These are phyloP conservation scores for Raffaelea arxii DNA, from an alignment of 2,329 filamentous ascomycete species.

Conservation along the genomic window DNA sequence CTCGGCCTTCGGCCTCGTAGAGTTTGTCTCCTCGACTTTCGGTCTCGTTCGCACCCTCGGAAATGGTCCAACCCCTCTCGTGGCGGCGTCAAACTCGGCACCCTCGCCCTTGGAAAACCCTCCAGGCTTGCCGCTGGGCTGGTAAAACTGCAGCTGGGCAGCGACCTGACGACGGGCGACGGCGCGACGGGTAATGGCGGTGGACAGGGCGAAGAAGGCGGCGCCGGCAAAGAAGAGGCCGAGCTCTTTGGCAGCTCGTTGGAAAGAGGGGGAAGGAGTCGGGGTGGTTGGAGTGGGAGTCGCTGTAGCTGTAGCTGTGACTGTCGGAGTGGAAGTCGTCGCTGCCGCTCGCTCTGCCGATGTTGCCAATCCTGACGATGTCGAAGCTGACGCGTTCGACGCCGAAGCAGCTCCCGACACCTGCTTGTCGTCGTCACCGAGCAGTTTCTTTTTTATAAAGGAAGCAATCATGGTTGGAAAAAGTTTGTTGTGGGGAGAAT, in stretches of 20 bases:
- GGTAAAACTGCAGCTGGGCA: slow-evolving; percentile 62
- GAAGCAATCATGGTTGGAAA: too few relatives aligned
- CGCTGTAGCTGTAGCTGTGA: neutral
- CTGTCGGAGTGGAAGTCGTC: neutral
- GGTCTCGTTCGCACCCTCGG: too few relatives aligned
- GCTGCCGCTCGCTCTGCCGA: neutral
- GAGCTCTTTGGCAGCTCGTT: slow-evolving; percentile 50
- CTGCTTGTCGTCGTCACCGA: too few relatives aligned
- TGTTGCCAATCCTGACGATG: neutral
- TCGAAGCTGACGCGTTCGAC: too few relatives aligned
- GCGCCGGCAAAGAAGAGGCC: slow-evolving; percentile 66
- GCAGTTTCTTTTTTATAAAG: too few relatives aligned
- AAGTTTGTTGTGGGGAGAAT: too few relatives aligned
- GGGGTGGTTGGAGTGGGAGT: neutral
- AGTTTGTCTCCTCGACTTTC: slow-evolving; percentile 1
- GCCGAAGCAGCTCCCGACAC: too few relatives aligned
- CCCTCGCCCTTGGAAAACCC: neutral
- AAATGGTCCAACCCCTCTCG: too few relatives aligned
- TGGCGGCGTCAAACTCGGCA: too few relatives aligned
- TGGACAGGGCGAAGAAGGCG: slow-evolving; percentile 63
- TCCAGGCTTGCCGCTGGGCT: slow-evolving; percentile 33
- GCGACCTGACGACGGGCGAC: slow-evolving; percentile 52
- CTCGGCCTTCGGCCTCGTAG: neutral
- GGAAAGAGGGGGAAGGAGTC: slow-evolving; percentile 20
- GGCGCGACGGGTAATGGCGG: slow-evolving; percentile 61